phyloP scores from a whole-genome alignment of 23 red algal genomes.

The Gracilariopsis chorda region DNA sequence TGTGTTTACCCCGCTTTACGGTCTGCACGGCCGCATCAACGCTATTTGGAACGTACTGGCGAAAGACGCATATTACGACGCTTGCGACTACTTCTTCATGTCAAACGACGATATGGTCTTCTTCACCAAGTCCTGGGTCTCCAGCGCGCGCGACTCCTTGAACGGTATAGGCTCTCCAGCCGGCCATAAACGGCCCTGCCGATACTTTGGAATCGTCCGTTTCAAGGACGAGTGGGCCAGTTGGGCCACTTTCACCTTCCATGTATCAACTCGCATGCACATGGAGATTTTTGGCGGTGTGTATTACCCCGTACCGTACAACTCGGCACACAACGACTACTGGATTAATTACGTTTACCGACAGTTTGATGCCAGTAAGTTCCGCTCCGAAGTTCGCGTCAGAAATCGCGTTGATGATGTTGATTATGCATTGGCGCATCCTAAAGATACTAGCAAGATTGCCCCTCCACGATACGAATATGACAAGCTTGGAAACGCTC shows the following conservation, averaged over 20 bases:
- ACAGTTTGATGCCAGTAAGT: conserved; percentile 53
- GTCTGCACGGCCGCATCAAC: conserved; percentile 65
- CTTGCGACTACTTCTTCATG: conserved; percentile 80
- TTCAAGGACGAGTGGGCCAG: conserved; percentile 78
- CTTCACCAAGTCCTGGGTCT: conserved; percentile 67
- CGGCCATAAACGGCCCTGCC: conserved; percentile 59
- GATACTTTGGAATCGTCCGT: conserved; percentile 73
- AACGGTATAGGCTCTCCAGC: conserved; percentile 57
- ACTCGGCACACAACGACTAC: conserved; percentile 77
- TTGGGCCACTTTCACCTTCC: conserved; percentile 85
- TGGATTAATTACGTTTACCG: conserved; percentile 77
- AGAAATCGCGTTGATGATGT: conserved; percentile 70
- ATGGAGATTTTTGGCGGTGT: conserved; percentile 78
- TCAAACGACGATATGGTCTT: conserved; percentile 84
- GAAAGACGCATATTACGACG: conserved; percentile 73
- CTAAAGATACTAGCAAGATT: conserved; percentile 29
- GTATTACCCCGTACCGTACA: conserved; percentile 79
- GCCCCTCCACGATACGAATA: conserved; percentile 65
- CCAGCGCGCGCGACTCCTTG: conserved; percentile 27
- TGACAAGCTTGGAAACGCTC: conserved; percentile 51
- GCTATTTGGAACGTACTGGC: conserved; percentile 83
- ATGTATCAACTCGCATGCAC: conserved; percentile 76
- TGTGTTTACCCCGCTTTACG: conserved; percentile 62
- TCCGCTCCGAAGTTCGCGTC: conserved; percentile 35
- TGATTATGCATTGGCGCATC: conserved; percentile 62